Evolutionary conservation across 2,329 filamentous ascomycete species (phyloP).

Genomic region (Cladosporium sp.): DNA sequence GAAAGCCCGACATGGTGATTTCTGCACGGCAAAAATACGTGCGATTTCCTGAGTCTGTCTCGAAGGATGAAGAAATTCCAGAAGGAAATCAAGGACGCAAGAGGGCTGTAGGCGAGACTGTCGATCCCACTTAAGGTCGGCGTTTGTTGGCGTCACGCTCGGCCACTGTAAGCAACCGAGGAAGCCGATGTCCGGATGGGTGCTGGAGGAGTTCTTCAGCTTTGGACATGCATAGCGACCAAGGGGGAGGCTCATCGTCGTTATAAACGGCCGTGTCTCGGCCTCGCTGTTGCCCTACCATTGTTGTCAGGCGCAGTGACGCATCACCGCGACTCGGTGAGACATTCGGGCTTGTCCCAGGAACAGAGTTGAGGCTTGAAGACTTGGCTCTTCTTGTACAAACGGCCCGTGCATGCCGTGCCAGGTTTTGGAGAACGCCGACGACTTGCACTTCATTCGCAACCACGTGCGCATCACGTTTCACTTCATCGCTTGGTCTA

Average conservation of each 20-base stretch:
- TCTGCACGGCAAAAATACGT: neutral
- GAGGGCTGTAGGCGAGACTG: too few relatives aligned
- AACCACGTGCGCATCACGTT: too few relatives aligned
- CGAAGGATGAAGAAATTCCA: neutral
- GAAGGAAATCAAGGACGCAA: neutral
- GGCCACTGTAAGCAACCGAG: neutral
- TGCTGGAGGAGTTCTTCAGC: too few relatives aligned
- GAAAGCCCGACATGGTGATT: constrained; percentile 5
- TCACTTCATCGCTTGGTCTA: too few relatives aligned
- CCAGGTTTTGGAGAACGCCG: neutral
- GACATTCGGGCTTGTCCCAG: constrained; percentile 6
- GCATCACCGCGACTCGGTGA: neutral
- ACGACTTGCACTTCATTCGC: too few relatives aligned
- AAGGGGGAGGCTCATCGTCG: too few relatives aligned
- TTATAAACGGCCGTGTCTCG: neutral
- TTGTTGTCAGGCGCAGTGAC: constrained; percentile 3
- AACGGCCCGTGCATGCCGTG: too few relatives aligned
- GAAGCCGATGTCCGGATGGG: neutral
- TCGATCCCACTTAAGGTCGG: neutral
- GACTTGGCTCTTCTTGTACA: neutral
- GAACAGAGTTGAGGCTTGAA: constrained; percentile 7
- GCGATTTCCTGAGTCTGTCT: too few relatives aligned
- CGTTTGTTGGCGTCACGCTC: constrained; percentile 3
- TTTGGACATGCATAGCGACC: too few relatives aligned
- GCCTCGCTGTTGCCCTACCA: neutral